Percentiles rank a stretch among this genome's conserved stretches.
These are phyloP conservation scores for Hawksworthiomyces lignivorus DNA, from an alignment of 2,329 filamentous ascomycete species.

Conservation along the genomic window DNA sequence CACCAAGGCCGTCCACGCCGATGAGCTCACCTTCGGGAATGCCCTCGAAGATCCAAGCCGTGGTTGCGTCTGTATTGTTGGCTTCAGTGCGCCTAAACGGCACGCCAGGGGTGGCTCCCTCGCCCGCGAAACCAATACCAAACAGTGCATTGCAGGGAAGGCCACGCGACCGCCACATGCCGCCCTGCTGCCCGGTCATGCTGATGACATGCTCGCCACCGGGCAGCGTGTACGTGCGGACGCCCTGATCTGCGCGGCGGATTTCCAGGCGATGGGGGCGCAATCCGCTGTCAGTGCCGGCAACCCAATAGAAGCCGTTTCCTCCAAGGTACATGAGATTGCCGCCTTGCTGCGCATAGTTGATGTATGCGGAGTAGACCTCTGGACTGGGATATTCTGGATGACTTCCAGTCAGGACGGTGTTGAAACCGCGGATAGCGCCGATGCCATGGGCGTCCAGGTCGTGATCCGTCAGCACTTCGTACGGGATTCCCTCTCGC, in stretches of 20 bases:
- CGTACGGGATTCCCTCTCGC: constrained; percentile 22
- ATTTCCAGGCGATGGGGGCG: constrained; percentile 26
- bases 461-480: constrained; percentile 31
- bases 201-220: constrained; percentile 22
- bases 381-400: constrained; percentile 26
- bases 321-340: constrained; percentile 31
- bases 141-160: constrained; percentile 23
- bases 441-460: constrained; percentile 19
- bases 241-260: constrained; percentile 25
- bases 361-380: constrained; percentile 20
- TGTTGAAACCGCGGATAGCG: constrained; percentile 16
- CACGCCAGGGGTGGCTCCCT: constrained; percentile 21
- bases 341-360: constrained; percentile 23
- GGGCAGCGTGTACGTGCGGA: constrained; percentile 21
- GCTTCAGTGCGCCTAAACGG: constrained; percentile 11
- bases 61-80: not conserved
- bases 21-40: constrained; percentile 12
- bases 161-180: constrained; percentile 26
- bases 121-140: constrained; percentile 23
- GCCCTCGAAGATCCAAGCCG: constrained; percentile 12
- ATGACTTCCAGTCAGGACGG: constrained; percentile 24
- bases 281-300: constrained; percentile 15
- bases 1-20: constrained; percentile 21
- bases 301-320: constrained; percentile 29
- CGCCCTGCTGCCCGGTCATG: constrained; percentile 23